These are phyloP conservation scores for Panellus pusillus DNA, from an alignment of 768 basidiomycete species.

Conservation along the genomic window DNA sequence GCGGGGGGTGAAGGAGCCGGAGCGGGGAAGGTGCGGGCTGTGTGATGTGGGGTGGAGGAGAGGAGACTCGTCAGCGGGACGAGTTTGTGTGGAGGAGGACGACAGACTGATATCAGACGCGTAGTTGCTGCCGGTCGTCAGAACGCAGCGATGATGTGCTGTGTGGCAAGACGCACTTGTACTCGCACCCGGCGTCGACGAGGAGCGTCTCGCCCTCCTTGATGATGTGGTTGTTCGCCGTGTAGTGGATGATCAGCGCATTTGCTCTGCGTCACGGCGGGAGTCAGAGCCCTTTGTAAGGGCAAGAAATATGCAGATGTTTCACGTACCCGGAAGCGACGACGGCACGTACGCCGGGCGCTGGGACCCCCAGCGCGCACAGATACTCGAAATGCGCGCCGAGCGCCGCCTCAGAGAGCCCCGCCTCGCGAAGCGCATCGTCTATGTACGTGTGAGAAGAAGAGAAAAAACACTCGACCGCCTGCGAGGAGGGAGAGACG, in stretches of 20 bases:
- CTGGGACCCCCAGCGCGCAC: constrained; percentile 79
- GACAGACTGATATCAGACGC: constrained; percentile 88
- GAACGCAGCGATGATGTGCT: constrained; percentile 22
- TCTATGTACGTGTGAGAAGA: too few species aligned
- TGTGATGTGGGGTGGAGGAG: neutral
- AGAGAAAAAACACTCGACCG: too few species aligned
- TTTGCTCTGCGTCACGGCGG: constrained; percentile 57
- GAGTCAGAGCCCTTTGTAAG: neutral
- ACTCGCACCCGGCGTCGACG: constrained; percentile 92
- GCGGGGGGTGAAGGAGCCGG: constrained; percentile 79
- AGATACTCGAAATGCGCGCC: constrained; percentile 90
- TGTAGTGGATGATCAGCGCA: constrained; percentile 92
- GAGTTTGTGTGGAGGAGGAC: neutral
- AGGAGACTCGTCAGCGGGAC: constrained; percentile 12
- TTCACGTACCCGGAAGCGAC: constrained; percentile 96
- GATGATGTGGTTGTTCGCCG: constrained; percentile 81
- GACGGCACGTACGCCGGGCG: constrained; percentile 95
- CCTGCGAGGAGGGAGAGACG: neutral
- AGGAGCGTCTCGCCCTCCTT: constrained; percentile 73
- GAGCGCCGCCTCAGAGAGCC: constrained; percentile 60
- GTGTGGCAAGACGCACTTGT: constrained; percentile 51
- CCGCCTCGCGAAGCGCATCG: constrained; percentile 74
- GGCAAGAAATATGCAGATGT: constrained; percentile 24
- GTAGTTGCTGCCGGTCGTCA: constrained; percentile 61
- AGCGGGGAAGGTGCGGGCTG: constrained; percentile 89